A percentile compares a stretch with the other conserved stretches of the same genome.
Conservation (phyloP, 805 yeast species). For the Zygoascus flipseniorum region DNA sequence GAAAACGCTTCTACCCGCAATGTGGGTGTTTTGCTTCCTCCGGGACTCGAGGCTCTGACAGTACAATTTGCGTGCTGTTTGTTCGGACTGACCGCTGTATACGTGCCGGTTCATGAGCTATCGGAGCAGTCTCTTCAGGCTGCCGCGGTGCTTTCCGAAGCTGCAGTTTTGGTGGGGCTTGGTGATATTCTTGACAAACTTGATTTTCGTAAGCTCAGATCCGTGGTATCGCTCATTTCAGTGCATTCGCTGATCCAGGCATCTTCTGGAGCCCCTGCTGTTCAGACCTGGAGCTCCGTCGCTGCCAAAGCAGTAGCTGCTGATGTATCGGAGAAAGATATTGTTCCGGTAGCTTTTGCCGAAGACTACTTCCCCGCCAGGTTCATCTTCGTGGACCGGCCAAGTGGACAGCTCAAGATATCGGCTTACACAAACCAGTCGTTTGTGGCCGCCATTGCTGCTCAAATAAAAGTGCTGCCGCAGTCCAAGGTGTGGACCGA, state of each 20-base stretch:
- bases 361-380: slow-evolving; percentile 3
- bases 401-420: neutral
- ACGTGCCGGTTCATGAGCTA: slow-evolving; percentile 5
- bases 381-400: slow-evolving; percentile 4
- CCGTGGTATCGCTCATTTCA: neutral
- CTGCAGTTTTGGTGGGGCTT: slow-evolving; percentile 4
- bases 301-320: neutral
- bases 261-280: neutral
- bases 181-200: slow-evolving; percentile 3
- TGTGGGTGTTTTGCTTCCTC: slow-evolving; percentile 8
- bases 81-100: slow-evolving; percentile 6
- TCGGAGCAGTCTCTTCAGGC: slow-evolving; percentile 1
- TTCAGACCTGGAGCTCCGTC: neutral
- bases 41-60: slow-evolving; percentile 6
- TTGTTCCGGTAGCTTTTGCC: neutral
- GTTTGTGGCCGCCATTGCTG: slow-evolving; percentile 29
- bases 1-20: neutral
- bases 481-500: slow-evolving; percentile 22
- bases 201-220: neutral
- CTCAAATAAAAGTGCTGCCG: slow-evolving; percentile 29
- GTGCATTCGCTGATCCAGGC: neutral
- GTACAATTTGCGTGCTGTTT: slow-evolving; percentile 9
- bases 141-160: neutral
- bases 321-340: neutral
- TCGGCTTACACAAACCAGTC: slow-evolving; percentile 15